Conservation (phyloP, 768 basidiomycete genomes). For the Gyrodon lividus region DNA sequence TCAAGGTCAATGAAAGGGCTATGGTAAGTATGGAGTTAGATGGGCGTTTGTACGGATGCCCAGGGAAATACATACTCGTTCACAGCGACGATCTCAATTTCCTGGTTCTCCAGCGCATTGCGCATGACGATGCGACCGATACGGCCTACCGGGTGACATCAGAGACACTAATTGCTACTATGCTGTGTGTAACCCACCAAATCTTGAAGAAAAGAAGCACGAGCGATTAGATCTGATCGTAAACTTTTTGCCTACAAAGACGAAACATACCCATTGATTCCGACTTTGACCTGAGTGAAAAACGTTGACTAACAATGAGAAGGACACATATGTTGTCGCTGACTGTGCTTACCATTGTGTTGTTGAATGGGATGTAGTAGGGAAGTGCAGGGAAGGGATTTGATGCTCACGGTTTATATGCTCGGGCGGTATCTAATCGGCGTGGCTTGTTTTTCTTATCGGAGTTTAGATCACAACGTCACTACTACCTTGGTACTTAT, state of each 20-base stretch:
- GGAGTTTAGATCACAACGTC: slow-evolving; percentile 1
- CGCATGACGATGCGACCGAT: slow-evolving; percentile 98
- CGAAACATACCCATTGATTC: slow-evolving; percentile 86
- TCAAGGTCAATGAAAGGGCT: slow-evolving; percentile 97
- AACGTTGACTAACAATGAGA: slow-evolving; percentile 3
- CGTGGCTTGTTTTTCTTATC: slow-evolving; percentile 7
- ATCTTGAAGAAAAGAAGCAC: slow-evolving; percentile 40
- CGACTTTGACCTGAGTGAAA: slow-evolving; percentile 69
- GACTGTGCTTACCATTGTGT: slow-evolving; percentile 28
- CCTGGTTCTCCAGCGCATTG: slow-evolving; percentile 77
- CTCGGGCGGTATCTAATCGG: slow-evolving; percentile 22
- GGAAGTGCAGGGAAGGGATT: slow-evolving; percentile 5
- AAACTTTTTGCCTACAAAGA: neutral
- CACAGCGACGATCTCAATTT: slow-evolving; percentile 86
- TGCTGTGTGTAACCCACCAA: slow-evolving; percentile 53
- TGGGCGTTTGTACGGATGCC: neutral
- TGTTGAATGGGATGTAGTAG: slow-evolving; percentile 6
- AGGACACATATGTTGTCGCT: neutral
- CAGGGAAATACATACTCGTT: slow-evolving; percentile 71
- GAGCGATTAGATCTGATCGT: slow-evolving; percentile 13
- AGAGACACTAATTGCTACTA: neutral
- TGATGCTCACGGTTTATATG: slow-evolving; percentile 28
- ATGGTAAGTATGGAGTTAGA: slow-evolving; percentile 5
- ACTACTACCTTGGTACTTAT: neutral
- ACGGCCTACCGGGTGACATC: slow-evolving; percentile 60